Percentiles rank a stretch among this genome's conserved stretches.
These are phyloP conservation scores for Quambalaria eucalypti DNA, from an alignment of 1,284 basidiomycete species.

Conservation along the genomic window DNA sequence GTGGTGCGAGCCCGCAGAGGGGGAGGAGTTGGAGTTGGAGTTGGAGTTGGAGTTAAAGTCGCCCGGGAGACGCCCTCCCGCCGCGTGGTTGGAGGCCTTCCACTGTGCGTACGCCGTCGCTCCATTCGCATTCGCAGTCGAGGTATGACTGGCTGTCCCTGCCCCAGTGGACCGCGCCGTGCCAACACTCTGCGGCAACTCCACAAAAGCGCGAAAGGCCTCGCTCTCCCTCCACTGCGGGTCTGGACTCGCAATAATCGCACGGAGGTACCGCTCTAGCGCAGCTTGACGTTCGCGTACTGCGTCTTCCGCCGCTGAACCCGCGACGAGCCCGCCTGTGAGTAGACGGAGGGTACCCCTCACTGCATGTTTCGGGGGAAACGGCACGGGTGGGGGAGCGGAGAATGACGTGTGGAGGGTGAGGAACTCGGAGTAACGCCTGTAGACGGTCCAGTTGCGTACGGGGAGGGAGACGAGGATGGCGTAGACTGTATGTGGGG, in stretches of 20 bases:
- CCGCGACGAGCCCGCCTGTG: conserved; percentile 9
- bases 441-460: conserved; percentile 82
- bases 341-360: conserved; percentile 32
- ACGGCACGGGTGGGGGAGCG: conserved; percentile 62
- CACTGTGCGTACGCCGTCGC: conserved; percentile 4
- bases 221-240: conserved; percentile 68
- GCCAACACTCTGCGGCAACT: conserved; percentile 57
- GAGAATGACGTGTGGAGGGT: conserved; percentile 72
- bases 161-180: not conserved
- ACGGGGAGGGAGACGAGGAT: conserved; percentile 63
- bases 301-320: conserved; percentile 26
- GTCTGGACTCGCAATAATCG: conserved; percentile 71
- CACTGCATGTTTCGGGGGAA: conserved; percentile 74
- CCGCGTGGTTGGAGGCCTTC: not conserved
- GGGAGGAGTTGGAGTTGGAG: conserved; percentile 2
- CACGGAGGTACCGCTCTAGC: conserved; percentile 76
- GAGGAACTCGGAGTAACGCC: conserved; percentile 86
- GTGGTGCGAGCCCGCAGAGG: not conserved
- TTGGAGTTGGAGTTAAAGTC: conserved; percentile 2
- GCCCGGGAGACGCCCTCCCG: no score
- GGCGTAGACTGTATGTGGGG: conserved; percentile 65
- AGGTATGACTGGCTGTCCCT: not conserved
- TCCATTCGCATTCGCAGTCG: not conserved
- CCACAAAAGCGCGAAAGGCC: conserved; percentile 77
- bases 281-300: conserved; percentile 65